Conservation (phyloP, 2,329 filamentous ascomycete species). For the Diaporthe vexans region DNA sequence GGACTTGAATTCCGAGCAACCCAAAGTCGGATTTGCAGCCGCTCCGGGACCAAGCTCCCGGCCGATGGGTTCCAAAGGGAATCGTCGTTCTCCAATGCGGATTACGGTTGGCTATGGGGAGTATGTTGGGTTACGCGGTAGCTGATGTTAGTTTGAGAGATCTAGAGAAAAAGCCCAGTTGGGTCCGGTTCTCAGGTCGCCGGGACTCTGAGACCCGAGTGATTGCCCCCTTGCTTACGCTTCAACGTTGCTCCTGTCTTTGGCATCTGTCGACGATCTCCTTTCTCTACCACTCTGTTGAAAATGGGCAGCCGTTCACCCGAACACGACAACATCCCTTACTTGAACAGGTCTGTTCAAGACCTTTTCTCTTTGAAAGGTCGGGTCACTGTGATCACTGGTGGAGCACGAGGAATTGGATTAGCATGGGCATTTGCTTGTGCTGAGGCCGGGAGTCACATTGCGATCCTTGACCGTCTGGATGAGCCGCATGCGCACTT, state of each 20-base stretch:
- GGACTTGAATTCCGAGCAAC: neutral
- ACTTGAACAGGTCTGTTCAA: conserved; percentile 25
- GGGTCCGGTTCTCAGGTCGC: too few relatives aligned
- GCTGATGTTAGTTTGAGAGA: neutral
- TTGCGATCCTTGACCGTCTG: conserved; percentile 60
- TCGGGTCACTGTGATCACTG: conserved; percentile 62
- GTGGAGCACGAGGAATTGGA: conserved; percentile 65
- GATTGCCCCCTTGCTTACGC: neutral
- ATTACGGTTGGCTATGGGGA: neutral
- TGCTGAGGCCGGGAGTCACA: conserved; percentile 63
- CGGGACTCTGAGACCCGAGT: neutral
- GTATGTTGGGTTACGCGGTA: neutral
- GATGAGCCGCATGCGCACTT: conserved; percentile 27
- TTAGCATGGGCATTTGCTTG: conserved; percentile 63
- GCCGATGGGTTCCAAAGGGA: neutral
- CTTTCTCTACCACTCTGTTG: too few relatives aligned
- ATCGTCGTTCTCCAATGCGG: neutral
- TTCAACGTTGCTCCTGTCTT: neutral
- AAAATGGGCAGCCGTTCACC: conserved; percentile 17
- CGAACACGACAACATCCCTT: conserved; percentile 4
- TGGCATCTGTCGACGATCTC: neutral
- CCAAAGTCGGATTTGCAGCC: neutral
- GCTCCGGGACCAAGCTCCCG: neutral
- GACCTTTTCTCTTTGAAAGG: conserved; percentile 36
- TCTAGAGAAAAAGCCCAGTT: neutral